These are phyloP conservation scores for Zoysia japonica DNA, from an alignment of 176 grass and related monocot genomes.

Conservation along the genomic window DNA sequence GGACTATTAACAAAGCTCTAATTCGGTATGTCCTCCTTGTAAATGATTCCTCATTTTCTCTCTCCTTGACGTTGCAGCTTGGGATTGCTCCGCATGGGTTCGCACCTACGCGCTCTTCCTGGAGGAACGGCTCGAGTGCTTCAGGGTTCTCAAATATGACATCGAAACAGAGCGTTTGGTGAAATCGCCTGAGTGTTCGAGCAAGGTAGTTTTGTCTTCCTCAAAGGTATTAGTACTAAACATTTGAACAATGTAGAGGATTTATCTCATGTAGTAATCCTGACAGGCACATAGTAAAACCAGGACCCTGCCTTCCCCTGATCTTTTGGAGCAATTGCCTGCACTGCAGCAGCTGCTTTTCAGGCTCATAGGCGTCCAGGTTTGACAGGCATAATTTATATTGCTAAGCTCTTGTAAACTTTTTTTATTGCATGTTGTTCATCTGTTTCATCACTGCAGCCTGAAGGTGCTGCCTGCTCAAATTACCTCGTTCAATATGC, in stretches of 20 bases:
- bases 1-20: not conserved
- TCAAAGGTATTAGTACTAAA: not conserved
- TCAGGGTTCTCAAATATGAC: constrained; percentile 78
- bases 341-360: constrained; percentile 89
- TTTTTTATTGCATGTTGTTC: constrained; percentile 13
- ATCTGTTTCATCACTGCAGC: constrained; percentile 56
- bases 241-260: not conserved
- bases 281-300: constrained; percentile 82
- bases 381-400: constrained; percentile 17
- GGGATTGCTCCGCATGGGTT: constrained; percentile 91
- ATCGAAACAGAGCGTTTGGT: constrained; percentile 75
- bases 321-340: constrained; percentile 91
- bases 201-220: constrained; percentile 39
- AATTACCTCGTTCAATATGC: constrained; percentile 89
- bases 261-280: not conserved
- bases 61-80: constrained; percentile 49
- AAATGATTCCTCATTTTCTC: not conserved
- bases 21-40: not conserved
- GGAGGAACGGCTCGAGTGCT: constrained; percentile 87
- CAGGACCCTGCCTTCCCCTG: constrained; percentile 57
- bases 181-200: constrained; percentile 53
- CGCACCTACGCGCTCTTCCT: constrained; percentile 84
- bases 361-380: constrained; percentile 81
- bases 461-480: constrained; percentile 83
- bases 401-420: not conserved